phyloP scores from a whole-genome alignment of 495 filamentous ascomycete genomes.

The Neurospora sp. region DNA sequence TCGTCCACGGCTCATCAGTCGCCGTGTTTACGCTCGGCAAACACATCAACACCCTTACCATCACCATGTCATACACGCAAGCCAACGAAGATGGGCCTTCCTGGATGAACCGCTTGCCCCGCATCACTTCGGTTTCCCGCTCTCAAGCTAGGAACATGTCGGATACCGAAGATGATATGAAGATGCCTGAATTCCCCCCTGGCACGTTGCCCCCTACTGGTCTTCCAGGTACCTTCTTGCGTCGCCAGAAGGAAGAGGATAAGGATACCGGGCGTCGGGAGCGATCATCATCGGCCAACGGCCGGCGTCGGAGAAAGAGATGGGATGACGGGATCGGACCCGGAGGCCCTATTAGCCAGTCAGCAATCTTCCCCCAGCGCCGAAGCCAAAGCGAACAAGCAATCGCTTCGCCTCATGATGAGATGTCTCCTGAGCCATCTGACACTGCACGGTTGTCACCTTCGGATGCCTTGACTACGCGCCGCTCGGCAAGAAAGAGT shows the following conservation, averaged over 20 bases:
- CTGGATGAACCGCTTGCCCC: conserved; percentile 92
- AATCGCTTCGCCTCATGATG: conserved; percentile 14
- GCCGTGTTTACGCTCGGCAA: conserved; percentile 98
- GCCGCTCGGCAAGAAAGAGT: conserved; percentile 1
- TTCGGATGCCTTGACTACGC: conserved; percentile 9
- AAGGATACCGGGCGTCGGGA: conserved; percentile 38
- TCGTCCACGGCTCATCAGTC: conserved; percentile 95
- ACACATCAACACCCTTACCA: conserved; percentile 90
- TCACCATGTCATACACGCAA: conserved; percentile 91
- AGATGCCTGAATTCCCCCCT: conserved; percentile 57
- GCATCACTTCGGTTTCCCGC: conserved; percentile 76
- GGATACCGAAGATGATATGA: conserved; percentile 43
- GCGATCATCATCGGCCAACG: conserved; percentile 52
- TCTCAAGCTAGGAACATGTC: conserved; percentile 71
- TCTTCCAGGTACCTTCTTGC: conserved; percentile 69
- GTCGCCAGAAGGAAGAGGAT: conserved; percentile 72
- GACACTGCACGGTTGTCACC: conserved; percentile 14
- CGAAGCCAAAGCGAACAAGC: conserved; percentile 31
- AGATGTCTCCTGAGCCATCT: conserved; percentile 10
- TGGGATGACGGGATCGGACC: conserved; percentile 64
- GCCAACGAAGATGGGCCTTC: conserved; percentile 80
- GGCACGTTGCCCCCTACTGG: conserved; percentile 70
- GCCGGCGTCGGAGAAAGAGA: conserved; percentile 52
- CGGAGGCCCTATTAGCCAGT: conserved; percentile 83
- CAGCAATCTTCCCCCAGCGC: conserved; percentile 72